Conservation (phyloP, 2,329 filamentous ascomycete species). For the Harringtonia lauricola region DNA sequence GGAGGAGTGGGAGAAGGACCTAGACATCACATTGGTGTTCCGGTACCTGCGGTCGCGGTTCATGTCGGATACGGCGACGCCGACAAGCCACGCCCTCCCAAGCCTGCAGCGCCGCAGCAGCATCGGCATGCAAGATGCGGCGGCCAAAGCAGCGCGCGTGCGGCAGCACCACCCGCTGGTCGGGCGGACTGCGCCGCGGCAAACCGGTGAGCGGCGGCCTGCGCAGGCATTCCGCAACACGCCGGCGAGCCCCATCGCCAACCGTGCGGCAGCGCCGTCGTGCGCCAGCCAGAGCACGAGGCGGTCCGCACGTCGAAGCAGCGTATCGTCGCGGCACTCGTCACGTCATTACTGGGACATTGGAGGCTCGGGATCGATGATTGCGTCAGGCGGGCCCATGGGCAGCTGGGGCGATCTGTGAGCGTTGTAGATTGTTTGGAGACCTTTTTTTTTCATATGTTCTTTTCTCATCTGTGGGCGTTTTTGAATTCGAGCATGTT, state of each 20-base stretch:
- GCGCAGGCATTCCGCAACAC: constrained; percentile 32
- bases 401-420: constrained; percentile 72
- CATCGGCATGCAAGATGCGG: constrained; percentile 46
- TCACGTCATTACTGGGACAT: constrained; percentile 90
- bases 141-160: constrained; percentile 72
- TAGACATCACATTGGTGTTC: constrained; percentile 88
- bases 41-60: constrained; percentile 74
- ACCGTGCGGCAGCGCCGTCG: constrained; percentile 46
- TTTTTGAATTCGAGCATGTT: not conserved
- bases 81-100: constrained; percentile 1
- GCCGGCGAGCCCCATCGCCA: constrained; percentile 33
- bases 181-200: constrained; percentile 29
- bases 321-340: constrained; percentile 65
- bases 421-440: constrained; percentile 5
- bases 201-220: constrained; percentile 32
- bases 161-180: constrained; percentile 84
- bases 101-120: constrained; percentile 13
- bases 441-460: not conserved
- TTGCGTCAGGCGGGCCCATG: constrained; percentile 55
- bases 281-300: constrained; percentile 84
- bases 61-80: constrained; percentile 31
- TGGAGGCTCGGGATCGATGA: constrained; percentile 62
- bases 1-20: constrained; percentile 87
- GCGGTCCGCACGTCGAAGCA: constrained; percentile 56
- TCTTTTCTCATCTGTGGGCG: not conserved